Evolutionary conservation across 2,329 filamentous ascomycete species (phyloP).

Genomic region (Penicillium sp.): DNA sequence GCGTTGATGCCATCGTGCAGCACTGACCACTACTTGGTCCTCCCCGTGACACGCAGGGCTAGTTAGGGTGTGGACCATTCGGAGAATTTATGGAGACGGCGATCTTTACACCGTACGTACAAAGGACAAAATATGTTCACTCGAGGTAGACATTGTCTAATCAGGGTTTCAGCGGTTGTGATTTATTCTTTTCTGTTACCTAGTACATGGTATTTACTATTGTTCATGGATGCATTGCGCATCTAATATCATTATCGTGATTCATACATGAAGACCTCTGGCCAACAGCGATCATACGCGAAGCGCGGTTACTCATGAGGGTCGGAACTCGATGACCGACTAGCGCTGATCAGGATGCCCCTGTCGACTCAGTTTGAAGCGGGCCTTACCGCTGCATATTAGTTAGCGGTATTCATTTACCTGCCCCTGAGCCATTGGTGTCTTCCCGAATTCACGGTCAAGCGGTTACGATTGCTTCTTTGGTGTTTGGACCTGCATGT

Average conservation of each 20-base stretch:
- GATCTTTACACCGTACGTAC: too few species aligned
- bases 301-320: constrained; percentile 21
- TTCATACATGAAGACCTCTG: neutral
- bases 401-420: neutral
- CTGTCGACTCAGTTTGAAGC: neutral
- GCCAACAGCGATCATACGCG: constrained; percentile 18
- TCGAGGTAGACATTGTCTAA: neutral
- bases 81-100: constrained; percentile 16
- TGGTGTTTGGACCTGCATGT: neutral
- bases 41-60: constrained; percentile 5
- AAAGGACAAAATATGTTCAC: neutral
- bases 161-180: constrained; percentile 10
- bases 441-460: neutral
- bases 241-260: too few species aligned
- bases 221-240: too few species aligned
- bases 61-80: constrained; percentile 5
- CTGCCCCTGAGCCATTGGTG: neutral
- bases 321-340: neutral
- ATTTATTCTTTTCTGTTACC: neutral
- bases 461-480: neutral
- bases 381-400: neutral
- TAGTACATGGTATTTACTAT: too few species aligned
- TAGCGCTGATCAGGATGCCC: neutral
- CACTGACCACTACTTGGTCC: constrained; percentile 12
- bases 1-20: constrained; percentile 23